Conservation (phyloP, 768 basidiomycete species). For the Leucosporidium scottii region DNA sequence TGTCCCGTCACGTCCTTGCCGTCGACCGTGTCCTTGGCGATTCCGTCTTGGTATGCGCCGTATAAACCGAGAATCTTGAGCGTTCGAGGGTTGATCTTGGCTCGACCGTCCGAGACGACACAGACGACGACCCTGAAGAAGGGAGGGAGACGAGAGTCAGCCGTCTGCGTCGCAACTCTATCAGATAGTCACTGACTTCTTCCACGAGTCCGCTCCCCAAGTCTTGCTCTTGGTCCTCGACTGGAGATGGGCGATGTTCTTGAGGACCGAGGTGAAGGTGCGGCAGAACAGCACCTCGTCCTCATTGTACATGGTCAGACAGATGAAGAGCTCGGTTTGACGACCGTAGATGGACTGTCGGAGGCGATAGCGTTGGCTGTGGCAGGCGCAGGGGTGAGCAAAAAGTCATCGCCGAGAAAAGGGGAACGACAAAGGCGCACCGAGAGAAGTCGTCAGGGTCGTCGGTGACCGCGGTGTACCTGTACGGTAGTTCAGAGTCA, state of each 20-base stretch:
- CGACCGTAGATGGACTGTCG: slow-evolving; percentile 73
- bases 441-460: slow-evolving; percentile 28
- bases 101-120: slow-evolving; percentile 45
- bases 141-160: too few relatives aligned
- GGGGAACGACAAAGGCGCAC: too few relatives aligned
- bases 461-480: slow-evolving; percentile 7
- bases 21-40: slow-evolving; percentile 43
- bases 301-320: slow-evolving; percentile 96
- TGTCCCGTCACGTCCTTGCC: slow-evolving; percentile 58
- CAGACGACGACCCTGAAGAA: slow-evolving; percentile 44
- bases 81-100: slow-evolving; percentile 42
- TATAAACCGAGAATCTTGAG: slow-evolving; percentile 53
- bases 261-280: slow-evolving; percentile 34
- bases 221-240: slow-evolving; percentile 41
- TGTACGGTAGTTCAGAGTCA: neutral
- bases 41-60: slow-evolving; percentile 37
- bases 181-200: slow-evolving; percentile 40
- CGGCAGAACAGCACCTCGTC: slow-evolving; percentile 44
- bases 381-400: too few relatives aligned
- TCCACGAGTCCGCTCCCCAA: slow-evolving; percentile 45
- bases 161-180: too few relatives aligned
- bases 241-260: slow-evolving; percentile 45
- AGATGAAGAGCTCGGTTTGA: slow-evolving; percentile 83
- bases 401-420: too few relatives aligned
- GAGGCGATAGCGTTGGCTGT: slow-evolving; percentile 54